phyloP scores from a whole-genome alignment of 768 basidiomycete species.

The Rhodotorula babjevae region DNA sequence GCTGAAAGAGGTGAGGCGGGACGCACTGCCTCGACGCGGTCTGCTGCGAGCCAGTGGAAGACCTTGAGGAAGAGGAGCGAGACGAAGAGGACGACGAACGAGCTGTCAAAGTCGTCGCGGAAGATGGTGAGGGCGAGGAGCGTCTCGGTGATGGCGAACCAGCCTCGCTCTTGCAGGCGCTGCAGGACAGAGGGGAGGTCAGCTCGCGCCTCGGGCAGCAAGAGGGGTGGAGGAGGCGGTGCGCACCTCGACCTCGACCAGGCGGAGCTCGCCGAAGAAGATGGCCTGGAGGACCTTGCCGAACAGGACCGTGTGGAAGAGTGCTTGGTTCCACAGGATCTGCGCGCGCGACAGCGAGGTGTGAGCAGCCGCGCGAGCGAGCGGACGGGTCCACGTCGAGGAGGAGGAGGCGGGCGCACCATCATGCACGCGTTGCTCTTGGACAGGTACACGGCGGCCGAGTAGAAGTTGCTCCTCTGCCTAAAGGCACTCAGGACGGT shows the following conservation, averaged over 20 bases:
- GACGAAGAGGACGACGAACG: slow-evolving; percentile 90
- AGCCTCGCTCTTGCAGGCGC: slow-evolving; percentile 91
- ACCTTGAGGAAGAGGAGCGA: slow-evolving; percentile 89
- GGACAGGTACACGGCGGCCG: slow-evolving; percentile 84
- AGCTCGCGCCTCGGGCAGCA: neutral
- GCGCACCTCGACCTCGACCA: slow-evolving; percentile 85
- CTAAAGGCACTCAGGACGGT: slow-evolving; percentile 75
- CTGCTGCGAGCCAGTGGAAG: slow-evolving; percentile 94
- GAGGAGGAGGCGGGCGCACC: slow-evolving; percentile 53
- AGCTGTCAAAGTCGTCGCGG: slow-evolving; percentile 87
- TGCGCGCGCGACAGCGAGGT: slow-evolving; percentile 47
- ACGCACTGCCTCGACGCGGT: slow-evolving; percentile 91
- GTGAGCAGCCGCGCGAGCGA: neutral
- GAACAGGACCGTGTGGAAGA: slow-evolving; percentile 68
- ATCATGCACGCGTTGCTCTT: slow-evolving; percentile 88
- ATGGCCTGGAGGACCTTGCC: slow-evolving; percentile 75
- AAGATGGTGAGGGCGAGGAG: slow-evolving; percentile 95
- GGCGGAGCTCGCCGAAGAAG: slow-evolving; percentile 83
- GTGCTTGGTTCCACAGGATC: slow-evolving; percentile 85
- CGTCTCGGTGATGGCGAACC: slow-evolving; percentile 97
- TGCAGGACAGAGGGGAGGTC: slow-evolving; percentile 45
- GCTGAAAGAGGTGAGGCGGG: neutral
- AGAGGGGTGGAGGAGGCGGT: neutral
- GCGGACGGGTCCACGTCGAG: neutral
- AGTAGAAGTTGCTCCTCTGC: slow-evolving; percentile 85